A percentile compares a stretch with the other conserved stretches of the same genome.
Evolutionary conservation across 108 stramenopile genomes (phyloP).

Genomic region (Mayamaea pseudoterrestris): DNA sequence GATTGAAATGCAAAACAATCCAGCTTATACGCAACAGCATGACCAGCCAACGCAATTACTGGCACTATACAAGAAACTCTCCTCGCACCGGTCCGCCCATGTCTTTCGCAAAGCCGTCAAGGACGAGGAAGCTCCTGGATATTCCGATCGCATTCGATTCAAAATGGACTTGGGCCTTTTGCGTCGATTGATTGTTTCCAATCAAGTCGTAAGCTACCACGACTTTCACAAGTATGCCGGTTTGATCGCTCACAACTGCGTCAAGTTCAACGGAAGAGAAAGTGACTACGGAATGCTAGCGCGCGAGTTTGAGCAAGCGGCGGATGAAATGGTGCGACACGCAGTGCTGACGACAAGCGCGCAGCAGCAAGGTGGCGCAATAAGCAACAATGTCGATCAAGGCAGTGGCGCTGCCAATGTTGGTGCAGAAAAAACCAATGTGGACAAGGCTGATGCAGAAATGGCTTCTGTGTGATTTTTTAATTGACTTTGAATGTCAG

Average conservation of each 20-base stretch:
- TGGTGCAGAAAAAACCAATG: too few relatives aligned
- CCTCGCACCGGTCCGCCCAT: constrained; percentile 50
- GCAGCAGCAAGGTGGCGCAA: too few relatives aligned
- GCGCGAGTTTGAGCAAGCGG: constrained; percentile 53
- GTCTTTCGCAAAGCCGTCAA: constrained; percentile 78
- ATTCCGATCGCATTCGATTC: constrained; percentile 58
- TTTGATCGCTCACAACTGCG: constrained; percentile 69
- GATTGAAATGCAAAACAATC: constrained; percentile 12
- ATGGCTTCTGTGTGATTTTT: too few relatives aligned
- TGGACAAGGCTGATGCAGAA: too few relatives aligned
- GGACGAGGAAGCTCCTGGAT: constrained; percentile 66
- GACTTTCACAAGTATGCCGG: constrained; percentile 43
- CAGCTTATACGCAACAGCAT: constrained; percentile 33
- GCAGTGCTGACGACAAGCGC: too few relatives aligned
- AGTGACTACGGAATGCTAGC: constrained; percentile 64
- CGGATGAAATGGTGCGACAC: constrained; percentile 23
- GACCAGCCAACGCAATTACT: constrained; percentile 26
- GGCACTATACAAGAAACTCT: constrained; percentile 60
- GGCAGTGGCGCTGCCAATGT: too few relatives aligned
- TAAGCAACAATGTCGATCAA: too few relatives aligned
- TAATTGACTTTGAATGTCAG: too few relatives aligned
- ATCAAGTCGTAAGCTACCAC: constrained; percentile 34
- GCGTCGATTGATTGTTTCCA: constrained; percentile 55
- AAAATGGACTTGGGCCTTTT: constrained; percentile 68
- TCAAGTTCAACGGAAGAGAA: constrained; percentile 66